Evolutionary conservation across 768 basidiomycete species (phyloP).

Genomic region (Kwoniella heveanensis): DNA sequence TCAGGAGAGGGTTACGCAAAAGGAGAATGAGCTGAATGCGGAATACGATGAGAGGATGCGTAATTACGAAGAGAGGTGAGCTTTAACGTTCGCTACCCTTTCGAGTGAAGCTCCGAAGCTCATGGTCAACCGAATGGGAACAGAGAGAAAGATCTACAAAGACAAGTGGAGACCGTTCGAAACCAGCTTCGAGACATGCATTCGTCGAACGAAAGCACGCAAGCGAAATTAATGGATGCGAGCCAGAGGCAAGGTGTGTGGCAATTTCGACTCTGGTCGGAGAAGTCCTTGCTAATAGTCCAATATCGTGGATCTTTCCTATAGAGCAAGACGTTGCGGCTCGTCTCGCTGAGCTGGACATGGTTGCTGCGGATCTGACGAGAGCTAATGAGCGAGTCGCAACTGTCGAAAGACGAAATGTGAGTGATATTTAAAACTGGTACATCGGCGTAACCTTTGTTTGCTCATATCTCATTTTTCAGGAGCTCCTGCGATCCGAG

Average conservation of each 20-base stretch:
- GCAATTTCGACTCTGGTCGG: neutral
- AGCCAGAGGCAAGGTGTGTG: conserved; percentile 84
- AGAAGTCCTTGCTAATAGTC: neutral
- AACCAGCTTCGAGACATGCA: conserved; percentile 88
- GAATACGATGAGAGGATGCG: conserved; percentile 93
- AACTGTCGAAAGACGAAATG: conserved; percentile 89
- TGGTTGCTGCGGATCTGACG: conserved; percentile 90
- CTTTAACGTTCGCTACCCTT: conserved; percentile 9
- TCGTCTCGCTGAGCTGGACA: conserved; percentile 88
- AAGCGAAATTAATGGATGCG: conserved; percentile 88
- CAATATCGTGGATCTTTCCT: neutral
- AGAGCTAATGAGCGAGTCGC: conserved; percentile 92
- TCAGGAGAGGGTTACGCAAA: conserved; percentile 81
- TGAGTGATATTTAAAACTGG: no score
- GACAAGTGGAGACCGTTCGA: conserved; percentile 85
- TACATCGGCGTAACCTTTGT: no score
- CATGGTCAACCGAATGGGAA: neutral
- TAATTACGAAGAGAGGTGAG: conserved; percentile 93
- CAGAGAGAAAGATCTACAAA: conserved; percentile 89
- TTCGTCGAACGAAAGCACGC: conserved; percentile 84
- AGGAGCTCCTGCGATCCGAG: conserved; percentile 94
- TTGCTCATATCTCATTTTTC: conserved; percentile 9
- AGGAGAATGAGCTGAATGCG: conserved; percentile 95
- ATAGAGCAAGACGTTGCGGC: conserved; percentile 88
- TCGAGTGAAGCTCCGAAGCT: no score